Base-by-base conservation (phyloP, 257 asterid genomes). In the Fraxinus quadrangulata region DNA sequence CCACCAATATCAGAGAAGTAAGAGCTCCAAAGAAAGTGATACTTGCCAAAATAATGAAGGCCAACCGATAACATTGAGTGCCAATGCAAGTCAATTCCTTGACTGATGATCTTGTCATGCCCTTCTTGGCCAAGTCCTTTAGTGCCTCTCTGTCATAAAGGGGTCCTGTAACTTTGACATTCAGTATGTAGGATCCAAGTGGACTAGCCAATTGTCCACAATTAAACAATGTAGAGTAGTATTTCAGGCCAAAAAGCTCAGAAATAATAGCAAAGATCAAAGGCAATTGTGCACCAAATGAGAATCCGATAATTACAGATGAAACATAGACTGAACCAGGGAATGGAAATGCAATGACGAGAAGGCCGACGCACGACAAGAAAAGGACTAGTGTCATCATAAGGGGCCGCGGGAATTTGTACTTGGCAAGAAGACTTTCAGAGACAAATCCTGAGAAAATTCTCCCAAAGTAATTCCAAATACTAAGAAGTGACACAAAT, bases 191-290 rank as follows among this genome's bases (percentile, higher is more conserved):
- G 3, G 97, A 88, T 5, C 97, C 96, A 39, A 91, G 79, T 0
- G 96, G 97, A 76, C 92, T 92, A 0, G 89, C 97, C 79, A 92
- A 39, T 74, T 92, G 97, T 0, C 95, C 97, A 78, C 96, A 91
- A 28, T 91, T 92, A 83, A 92, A 91, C 86, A 91, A 73, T 7
- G 96, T 89, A 28, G 96, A 89, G 78, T 87, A 91, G 65, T 87
- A 82, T 30, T 92, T 92, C 12, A 91, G 85, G 30, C 96, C 97
- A 56, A 91, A 91, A 24, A 90, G 85, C 85, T 92, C 97, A 0
- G 95, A 91, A 12, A 92, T 89, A 2, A 91, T 89, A 0, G 95
- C 84, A 67, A 87, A 87, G 1, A 92, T 78, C 40, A 91, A 67
- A 2, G 96, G 95, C 73, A 91, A 49, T 51, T 89, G 96, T 2